These are phyloP conservation scores for Teratosphaeria viscida DNA, from an alignment of 2,329 filamentous ascomycete species.

Conservation along the genomic window DNA sequence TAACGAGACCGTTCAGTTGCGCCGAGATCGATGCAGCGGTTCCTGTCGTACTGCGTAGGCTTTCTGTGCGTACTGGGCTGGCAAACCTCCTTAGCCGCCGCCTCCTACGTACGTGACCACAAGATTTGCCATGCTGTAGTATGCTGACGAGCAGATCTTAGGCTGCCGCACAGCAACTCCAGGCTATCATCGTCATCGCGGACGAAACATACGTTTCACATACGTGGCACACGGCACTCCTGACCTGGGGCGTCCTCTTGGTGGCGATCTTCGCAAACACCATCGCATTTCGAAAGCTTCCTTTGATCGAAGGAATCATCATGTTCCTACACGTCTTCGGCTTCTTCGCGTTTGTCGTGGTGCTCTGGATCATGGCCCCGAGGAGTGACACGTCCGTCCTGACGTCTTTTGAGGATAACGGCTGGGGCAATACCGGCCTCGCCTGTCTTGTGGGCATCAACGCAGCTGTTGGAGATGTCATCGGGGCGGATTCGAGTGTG, in stretches of 20 bases:
- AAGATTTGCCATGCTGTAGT: neutral
- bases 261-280: conserved; percentile 21
- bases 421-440: neutral
- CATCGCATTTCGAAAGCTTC: conserved; percentile 19
- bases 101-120: conserved; percentile 9
- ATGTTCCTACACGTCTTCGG: conserved; percentile 20
- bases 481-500: conserved; percentile 26
- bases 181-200: conserved; percentile 18
- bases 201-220: conserved; percentile 14
- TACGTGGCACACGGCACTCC: conserved; percentile 9
- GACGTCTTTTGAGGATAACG: neutral
- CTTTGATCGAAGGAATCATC: conserved; percentile 19
- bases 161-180: conserved; percentile 15
- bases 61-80: conserved; percentile 23
- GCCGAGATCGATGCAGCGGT: conserved; percentile 43
- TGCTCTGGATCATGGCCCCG: conserved; percentile 18
- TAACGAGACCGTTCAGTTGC: conserved; percentile 17
- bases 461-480: conserved; percentile 1
- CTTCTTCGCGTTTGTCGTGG: conserved; percentile 20
- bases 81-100: conserved; percentile 27
- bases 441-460: conserved; percentile 1
- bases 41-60: conserved; percentile 44
- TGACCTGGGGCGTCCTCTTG: conserved; percentile 1
- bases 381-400: neutral
- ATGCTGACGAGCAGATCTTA: conserved; percentile 10